A percentile compares a stretch with the other conserved stretches of the same genome.
Conservation (phyloP, 2,329 filamentous ascomycete genomes). For the Moelleriella libera region DNA sequence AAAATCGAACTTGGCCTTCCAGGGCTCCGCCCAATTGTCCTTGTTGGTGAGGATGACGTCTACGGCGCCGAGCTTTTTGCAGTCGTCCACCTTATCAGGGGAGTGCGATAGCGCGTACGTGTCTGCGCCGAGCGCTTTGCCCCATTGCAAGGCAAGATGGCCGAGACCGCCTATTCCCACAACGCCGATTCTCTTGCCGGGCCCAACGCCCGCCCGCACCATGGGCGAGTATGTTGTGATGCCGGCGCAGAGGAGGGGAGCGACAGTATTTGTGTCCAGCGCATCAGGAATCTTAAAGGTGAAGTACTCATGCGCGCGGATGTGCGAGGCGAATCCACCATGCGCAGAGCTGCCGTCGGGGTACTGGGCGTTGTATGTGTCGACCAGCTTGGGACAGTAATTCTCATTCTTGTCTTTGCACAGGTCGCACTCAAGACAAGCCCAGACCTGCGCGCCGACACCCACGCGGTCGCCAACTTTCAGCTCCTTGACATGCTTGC, state of each 20-base stretch:
- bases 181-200: conserved; percentile 57
- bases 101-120: conserved; percentile 50
- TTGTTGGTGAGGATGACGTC: conserved; percentile 31
- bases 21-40: conserved; percentile 42
- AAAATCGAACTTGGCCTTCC: conserved; percentile 35
- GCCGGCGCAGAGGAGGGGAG: conserved; percentile 66
- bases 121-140: conserved; percentile 55
- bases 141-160: conserved; percentile 59
- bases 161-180: conserved; percentile 62
- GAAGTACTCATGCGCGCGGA: conserved; percentile 41
- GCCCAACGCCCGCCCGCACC: conserved; percentile 49
- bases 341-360: conserved; percentile 45
- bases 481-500: conserved; percentile 29
- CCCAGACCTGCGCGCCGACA: conserved; percentile 44
- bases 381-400: conserved; percentile 31
- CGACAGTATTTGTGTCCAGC: conserved; percentile 31
- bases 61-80: conserved; percentile 47
- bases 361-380: conserved; percentile 45
- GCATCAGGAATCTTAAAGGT: conserved; percentile 42
- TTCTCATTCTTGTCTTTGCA: conserved; percentile 35
- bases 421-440: conserved; percentile 36
- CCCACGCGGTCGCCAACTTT: conserved; percentile 50
- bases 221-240: conserved; percentile 62
- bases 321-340: conserved; percentile 44
- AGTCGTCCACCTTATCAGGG: conserved; percentile 42